Percentiles rank a stretch among this genome's conserved stretches.
phyloP scores from a whole-genome alignment of 2,329 filamentous ascomycete species.

The Didymella lethalis region DNA sequence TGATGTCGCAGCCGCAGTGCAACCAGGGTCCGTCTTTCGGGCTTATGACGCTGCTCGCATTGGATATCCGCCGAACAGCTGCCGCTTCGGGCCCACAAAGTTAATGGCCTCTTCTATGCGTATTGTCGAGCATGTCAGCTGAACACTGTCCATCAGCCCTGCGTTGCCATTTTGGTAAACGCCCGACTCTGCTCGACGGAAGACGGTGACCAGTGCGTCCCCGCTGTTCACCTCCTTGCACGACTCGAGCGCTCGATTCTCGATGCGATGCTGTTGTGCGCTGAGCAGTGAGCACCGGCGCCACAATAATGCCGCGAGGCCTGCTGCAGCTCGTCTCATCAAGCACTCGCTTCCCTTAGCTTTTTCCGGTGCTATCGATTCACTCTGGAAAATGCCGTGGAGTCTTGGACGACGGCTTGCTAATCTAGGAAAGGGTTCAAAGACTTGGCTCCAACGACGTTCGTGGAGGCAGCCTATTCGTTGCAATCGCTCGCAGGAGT shows the following conservation, averaged over 20 bases:
- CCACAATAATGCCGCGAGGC: slow-evolving; percentile 19
- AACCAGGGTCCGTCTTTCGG: slow-evolving; percentile 6
- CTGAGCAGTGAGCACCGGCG: slow-evolving; percentile 8
- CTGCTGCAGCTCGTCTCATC: slow-evolving; percentile 2
- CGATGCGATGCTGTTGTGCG: slow-evolving; percentile 12
- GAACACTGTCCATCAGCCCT: slow-evolving; percentile 13
- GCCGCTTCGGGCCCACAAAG: neutral
- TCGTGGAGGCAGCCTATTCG: slow-evolving; percentile 3
- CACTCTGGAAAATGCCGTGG: slow-evolving; percentile 1
- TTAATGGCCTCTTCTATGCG: slow-evolving; percentile 3
- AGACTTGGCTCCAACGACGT: neutral
- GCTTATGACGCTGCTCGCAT: slow-evolving; percentile 7
- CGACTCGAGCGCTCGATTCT: slow-evolving; percentile 11
- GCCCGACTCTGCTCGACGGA: slow-evolving; percentile 5
- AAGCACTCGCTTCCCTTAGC: slow-evolving; percentile 7
- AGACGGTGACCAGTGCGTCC: neutral
- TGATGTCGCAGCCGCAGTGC: slow-evolving; percentile 9
- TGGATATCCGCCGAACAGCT: neutral
- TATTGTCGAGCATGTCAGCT: slow-evolving; percentile 18
- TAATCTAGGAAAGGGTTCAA: slow-evolving; percentile 1
- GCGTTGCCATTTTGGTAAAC: slow-evolving; percentile 5
- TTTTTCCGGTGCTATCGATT: slow-evolving; percentile 2
- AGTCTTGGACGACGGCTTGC: neutral
- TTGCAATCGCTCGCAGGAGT: slow-evolving; percentile 4
- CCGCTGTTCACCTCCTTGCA: neutral